Evolutionary conservation across 2,329 filamentous ascomycete genomes (phyloP).

Genomic region (Diaporthe vaccinii): DNA sequence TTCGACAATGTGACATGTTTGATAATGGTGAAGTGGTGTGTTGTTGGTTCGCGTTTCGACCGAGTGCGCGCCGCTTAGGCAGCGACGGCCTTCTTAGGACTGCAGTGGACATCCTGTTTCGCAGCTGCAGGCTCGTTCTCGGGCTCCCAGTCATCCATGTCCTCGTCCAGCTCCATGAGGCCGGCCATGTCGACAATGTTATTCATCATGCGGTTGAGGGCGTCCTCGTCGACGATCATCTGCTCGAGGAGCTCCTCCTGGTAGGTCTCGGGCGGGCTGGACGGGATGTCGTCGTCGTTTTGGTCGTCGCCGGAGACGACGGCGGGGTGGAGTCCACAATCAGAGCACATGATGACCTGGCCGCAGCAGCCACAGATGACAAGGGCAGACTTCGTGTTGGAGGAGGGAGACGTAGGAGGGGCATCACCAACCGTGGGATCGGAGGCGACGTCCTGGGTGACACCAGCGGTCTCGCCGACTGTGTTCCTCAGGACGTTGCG

Average conservation of each 20-base stretch:
- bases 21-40: background rate
- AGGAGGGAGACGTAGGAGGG: conserved; percentile 43
- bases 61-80: background rate
- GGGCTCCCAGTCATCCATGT: conserved; percentile 41
- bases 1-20: background rate
- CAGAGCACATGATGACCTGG: conserved; percentile 57
- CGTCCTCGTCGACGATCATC: conserved; percentile 42
- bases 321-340: conserved; percentile 50
- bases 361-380: conserved; percentile 63
- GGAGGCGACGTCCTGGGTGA: conserved; percentile 95
- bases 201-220: conserved; percentile 47
- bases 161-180: conserved; percentile 39
- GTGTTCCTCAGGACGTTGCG: conserved; percentile 93
- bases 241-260: conserved; percentile 36
- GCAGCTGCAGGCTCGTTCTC: conserved; percentile 28
- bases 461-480: conserved; percentile 94
- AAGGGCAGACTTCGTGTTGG: conserved; percentile 42
- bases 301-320: conserved; percentile 40
- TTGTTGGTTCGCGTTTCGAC: background rate
- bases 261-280: conserved; percentile 36
- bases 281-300: conserved; percentile 36
- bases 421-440: conserved; percentile 94
- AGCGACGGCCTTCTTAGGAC: conserved; percentile 11
- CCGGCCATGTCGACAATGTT: conserved; percentile 36
- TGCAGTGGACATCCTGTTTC: background rate